Base-by-base conservation (phyloP, 2,329 filamentous ascomycete species). In the Botrytis squamosa region DNA sequence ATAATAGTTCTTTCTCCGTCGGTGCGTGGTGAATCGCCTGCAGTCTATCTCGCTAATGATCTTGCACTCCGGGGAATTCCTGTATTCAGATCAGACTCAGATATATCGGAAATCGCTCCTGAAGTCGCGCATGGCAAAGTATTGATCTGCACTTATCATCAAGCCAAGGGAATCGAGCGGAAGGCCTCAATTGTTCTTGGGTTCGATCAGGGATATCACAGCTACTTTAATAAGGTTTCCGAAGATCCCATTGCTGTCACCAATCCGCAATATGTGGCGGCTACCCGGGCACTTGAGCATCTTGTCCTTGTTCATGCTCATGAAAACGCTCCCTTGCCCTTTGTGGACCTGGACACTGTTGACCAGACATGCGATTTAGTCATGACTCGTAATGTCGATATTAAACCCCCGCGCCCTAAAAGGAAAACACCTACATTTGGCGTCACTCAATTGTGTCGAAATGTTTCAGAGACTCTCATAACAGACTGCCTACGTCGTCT, bases 51-150 rank as follows among this genome's bases (percentile, higher is more conserved):
- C n/a, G 70, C 60, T 18, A 71, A 65, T 42, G 44, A 71, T 55
- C 70, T 71, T 65, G 70, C 59, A 10, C 70, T 71, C 18, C 25
- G 36, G 44, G 25, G 16, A 55, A 71, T 71, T 0, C 70, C 70
- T 1, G 70, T 71, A 16, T 71, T 71, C 46, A 71, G 70, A 65
- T 71, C 70, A 14, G 70, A 71, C n/a, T 71, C 70, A 10, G 70
- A 71, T 20, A 33, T 52, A 7, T 71, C 70, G 9, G 70, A 71
- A 9, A 65, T 71, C 22, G 70, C 70, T 0, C 70, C 59, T 20
- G 60, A 71, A 18, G 70, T 71, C 18, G 59, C 70, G 36, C 59
- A 36, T n/a, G 44, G 59, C 5, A 71, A 71, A 44, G 33, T 71
- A 18, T 52, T 71, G 59, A 65, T 71, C 3, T 71, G 59, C 3